Evolutionary conservation across 2,329 filamentous ascomycete genomes (phyloP), one percentile per base, ranked within the genome.

Genomic region (Thermoascus crustaceus): DNA sequence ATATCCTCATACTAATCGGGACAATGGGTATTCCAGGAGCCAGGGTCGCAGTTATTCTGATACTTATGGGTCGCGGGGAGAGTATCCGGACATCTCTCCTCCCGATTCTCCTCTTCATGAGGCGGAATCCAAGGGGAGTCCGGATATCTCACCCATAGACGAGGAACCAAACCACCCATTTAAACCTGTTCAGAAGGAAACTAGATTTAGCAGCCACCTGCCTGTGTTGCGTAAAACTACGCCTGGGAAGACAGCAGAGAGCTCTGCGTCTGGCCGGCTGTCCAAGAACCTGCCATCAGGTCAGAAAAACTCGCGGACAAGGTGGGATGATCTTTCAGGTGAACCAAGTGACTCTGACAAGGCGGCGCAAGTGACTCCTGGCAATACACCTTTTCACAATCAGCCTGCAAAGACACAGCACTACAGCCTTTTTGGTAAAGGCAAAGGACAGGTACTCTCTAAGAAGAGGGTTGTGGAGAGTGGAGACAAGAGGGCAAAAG

Each of bases 281-380:
- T n/a, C n/a, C n/a, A n/a, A n/a, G n/a, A n/a, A n/a, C n/a, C n/a
- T 35, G 35, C 30, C 40, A 40, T 35, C 34, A 20, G 10, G 30
- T 22, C 32, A 17, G 30, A 30, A 24, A 42, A 36, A 27, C n/a
- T n/a, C n/a, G n/a, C n/a, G 38, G 25, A 54, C 56, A n/a, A 45
- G 45, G 47, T 82, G 78, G 78, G 78, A 85, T 58, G 72, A 73
- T 31, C 75, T 73, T 52, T 80, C 80, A 3, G 79, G 77, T 6
- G 79, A 83, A 49, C 74, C 76, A 9, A 18, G 7, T 4, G 14
- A 29, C 14, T 10, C 63, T 31, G 76, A 77, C 9, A 73, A 69
- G 39, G 63, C 72, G 17, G 71, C 70, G 24, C 74, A 75, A 41
- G 69, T 74, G 17, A 73, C 70, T 41, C 73, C 78, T 11, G 69